Evolutionary conservation across 1,284 basidiomycete species (phyloP), one percentile per base, ranked within the genome.

Genomic region (Stereum hirsutum): DNA sequence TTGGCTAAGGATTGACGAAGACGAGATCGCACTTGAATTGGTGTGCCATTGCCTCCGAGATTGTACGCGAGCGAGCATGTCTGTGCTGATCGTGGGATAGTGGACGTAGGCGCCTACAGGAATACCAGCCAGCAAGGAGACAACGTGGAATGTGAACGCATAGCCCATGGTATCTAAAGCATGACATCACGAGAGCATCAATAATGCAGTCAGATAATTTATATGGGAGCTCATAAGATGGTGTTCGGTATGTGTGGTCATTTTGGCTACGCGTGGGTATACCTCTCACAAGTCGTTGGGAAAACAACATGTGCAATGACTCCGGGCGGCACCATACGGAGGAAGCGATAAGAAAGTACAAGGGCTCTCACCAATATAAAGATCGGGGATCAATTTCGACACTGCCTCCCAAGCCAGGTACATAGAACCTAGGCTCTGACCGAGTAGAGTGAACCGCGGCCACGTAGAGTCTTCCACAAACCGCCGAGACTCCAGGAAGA

Each of bases 101-200:
- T 99, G 96, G 4, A 94, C 81, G 57, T 99, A 99, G 19, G 91
- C 84, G 2, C 88, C 93, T 12, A 95, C 74, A 0, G 88, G 82
- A 17, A 89, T 68, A 8, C 69, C 61, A 3, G 70, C 69, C 45
- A 95, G 60, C 30, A 78, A 62, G 4, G 75, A 67, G 2, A 91
- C 82, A 11, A 89, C 64, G 3, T 86, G 89, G 56, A 89, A 93
- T 0, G 90, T 89, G 57, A 98, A 98, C 0, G 91, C 92, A 56
- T 96, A 97, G 20, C 96, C 95, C 93, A 98, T 98, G 0, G 94
- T 93, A 59, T 99, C 94, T 95, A 51, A 21, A n/a, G 2, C 12
- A 35, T 28, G 30, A 30, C 44, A 31, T 15, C 15, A n/a, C n/a
- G n/a, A n/a, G n/a, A n/a, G n/a, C n/a, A n/a, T n/a, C n/a, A n/a